Evolutionary conservation across 345 rosid species (phyloP).

Genomic region (Bruguiera parviflora): DNA sequence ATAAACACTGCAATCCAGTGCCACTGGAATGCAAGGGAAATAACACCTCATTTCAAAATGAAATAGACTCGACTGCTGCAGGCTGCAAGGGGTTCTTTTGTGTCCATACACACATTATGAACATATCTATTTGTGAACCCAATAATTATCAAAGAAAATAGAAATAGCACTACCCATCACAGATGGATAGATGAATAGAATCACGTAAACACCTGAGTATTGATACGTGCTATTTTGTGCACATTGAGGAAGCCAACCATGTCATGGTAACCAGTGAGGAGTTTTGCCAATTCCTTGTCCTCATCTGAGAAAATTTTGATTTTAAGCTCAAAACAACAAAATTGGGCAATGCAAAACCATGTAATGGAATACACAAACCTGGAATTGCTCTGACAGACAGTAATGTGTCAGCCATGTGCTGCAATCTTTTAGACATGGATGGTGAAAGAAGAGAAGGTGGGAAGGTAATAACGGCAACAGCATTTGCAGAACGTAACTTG

Average conservation of each 20-base stretch:
- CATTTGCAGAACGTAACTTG: slow-evolving; percentile 70
- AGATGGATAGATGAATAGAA: not conserved
- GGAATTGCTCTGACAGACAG: slow-evolving; percentile 83
- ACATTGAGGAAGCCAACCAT: slow-evolving; percentile 83
- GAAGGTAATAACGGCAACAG: slow-evolving; percentile 73
- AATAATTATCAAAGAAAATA: not conserved
- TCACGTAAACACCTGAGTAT: slow-evolving; percentile 57
- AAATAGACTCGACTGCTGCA: too few relatives aligned
- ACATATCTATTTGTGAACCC: not conserved
- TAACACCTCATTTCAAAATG: too few relatives aligned
- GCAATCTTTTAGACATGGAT: slow-evolving; percentile 68
- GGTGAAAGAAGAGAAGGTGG: slow-evolving; percentile 69
- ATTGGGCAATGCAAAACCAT: not conserved
- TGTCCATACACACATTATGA: too few relatives aligned
- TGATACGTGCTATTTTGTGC: slow-evolving; percentile 76
- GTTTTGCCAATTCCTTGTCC: slow-evolving; percentile 75
- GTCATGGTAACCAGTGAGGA: slow-evolving; percentile 87
- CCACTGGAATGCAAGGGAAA: too few relatives aligned
- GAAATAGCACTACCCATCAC: not conserved
- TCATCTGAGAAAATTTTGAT: slow-evolving; percentile 43
- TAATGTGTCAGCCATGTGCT: slow-evolving; percentile 83
- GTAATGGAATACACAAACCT: slow-evolving; percentile 34
- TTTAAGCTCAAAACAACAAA: slow-evolving; percentile 11
- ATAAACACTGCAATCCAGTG: too few relatives aligned
- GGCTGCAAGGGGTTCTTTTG: too few relatives aligned